A percentile compares a stretch with the other conserved stretches of the same genome.
Conservation (phyloP, 768 basidiomycete species). For the Fomitopsis pulvina region DNA sequence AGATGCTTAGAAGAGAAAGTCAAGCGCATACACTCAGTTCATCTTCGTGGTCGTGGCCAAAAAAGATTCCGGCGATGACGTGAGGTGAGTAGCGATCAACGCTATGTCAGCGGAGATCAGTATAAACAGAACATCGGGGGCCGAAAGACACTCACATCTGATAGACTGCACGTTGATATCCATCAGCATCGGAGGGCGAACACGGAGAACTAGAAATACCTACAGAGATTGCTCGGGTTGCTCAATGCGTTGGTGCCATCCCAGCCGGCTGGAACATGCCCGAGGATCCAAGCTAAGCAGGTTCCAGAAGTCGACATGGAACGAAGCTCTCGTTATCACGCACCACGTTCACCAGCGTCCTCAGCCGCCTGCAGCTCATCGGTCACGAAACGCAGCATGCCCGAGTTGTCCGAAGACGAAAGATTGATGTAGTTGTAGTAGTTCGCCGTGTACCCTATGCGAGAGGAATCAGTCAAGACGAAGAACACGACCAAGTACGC, state of each 20-base stretch:
- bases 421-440: conserved; percentile 76
- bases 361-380: conserved; percentile 76
- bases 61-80: conserved; percentile 79
- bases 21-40: conserved; percentile 43
- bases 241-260: conserved; percentile 60
- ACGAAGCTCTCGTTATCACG: conserved; percentile 4
- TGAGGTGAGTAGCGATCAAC: conserved; percentile 77
- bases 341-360: conserved; percentile 67
- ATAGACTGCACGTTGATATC: conserved; percentile 32
- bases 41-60: conserved; percentile 73
- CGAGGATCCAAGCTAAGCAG: conserved; percentile 39
- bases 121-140: neutral
- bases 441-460: conserved; percentile 37
- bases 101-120: conserved; percentile 23
- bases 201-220: conserved; percentile 19
- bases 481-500: conserved; percentile 2
- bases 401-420: conserved; percentile 60
- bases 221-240: conserved; percentile 68
- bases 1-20: neutral
- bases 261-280: conserved; percentile 59
- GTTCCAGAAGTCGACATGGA: conserved; percentile 1
- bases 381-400: conserved; percentile 72
- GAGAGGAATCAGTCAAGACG: conserved; percentile 3
- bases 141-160: conserved; percentile 34
- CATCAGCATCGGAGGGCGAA: conserved; percentile 7